Base-by-base conservation (phyloP, 257 asterid genomes). In the Henckelia pumila region DNA sequence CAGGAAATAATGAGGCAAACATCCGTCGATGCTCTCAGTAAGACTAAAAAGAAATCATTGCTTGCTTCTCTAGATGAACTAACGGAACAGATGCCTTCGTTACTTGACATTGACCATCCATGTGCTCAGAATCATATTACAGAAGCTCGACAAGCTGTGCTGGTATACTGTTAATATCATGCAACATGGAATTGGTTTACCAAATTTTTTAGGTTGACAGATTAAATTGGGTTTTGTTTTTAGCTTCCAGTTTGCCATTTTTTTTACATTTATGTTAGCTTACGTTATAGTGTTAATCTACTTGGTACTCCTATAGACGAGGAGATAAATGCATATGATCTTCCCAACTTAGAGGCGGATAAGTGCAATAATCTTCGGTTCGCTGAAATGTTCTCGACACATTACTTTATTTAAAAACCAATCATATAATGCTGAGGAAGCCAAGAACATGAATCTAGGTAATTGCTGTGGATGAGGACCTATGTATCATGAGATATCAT, bases 31-130 rank as follows among this genome's bases (percentile, higher is more conserved):
- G 82, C 77, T 60, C 75, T 94, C 72, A 81, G 86, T 44, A 89
- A 80, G 89, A 88, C 92, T 75, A 94, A 89, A 89, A 94, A 94
- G 80, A 82, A 83, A 71, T 78, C 82, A 58, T 57, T 89, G 88
- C 88, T 91, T 68, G 79, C 79, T 61, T 83, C 89, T 81, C 75
- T 94, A 28, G 94, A 91, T 66, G 96, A 84, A 76, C 99, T 94
- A 73, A 75, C 82, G 23, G 96, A 84, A 61, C 85, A 85, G 50
- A 87, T 91, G 99, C 96, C 99, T 63, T 91, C 99, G 61, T 82
- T 94, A 72, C 98, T 94, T 64, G 98, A 82, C 64, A 72, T 94
- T 61, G 99, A 94, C 80, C 98, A 94, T 76, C 96, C 98, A 16
- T 88, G 98, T 75, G 96, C 99, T 19, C 91, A 73, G 63, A 83